Evolutionary conservation across 2,329 filamentous ascomycete genomes (phyloP), one percentile per base, ranked within the genome.

Genomic region (Stachybotrys echinatus): DNA sequence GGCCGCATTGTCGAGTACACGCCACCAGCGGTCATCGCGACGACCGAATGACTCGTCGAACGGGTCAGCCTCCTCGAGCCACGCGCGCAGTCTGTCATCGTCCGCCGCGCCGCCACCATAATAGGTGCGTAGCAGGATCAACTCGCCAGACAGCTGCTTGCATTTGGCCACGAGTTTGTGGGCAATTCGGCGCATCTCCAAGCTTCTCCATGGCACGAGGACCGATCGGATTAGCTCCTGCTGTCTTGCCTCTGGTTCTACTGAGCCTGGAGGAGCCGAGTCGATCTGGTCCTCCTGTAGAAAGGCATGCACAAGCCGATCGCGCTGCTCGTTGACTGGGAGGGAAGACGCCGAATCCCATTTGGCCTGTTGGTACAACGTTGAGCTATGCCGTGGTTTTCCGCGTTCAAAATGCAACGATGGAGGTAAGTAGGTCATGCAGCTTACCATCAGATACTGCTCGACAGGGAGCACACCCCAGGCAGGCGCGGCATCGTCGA

Each of bases 101-200:
- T 51, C 49, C 22, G 27, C 21, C 6, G 17, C 45, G 17, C 46
- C 45, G 17, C 46, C 37, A 20, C 39, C 46, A 45, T 51, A 51
- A 42, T 47, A 44, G 27, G 49, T 51, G 18, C 49, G 49, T 19
- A 51, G 49, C 22, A 51, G 38, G 17, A 51, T 19, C 17, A 48
- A 39, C 19, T 51, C 23, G 2, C 27, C 45, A 22, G 22, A 22
- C 5, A 12, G 40, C 23, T 27, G 21, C n/a, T 39, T 21, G 34
- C 22, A 39, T 23, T 45, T 22, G 19, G 42, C 45, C 12, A 51
- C 39, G 21, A 44, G 40, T 42, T 39, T 18, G 20, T 48, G 34
- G 19, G 49, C 46, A 40, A 45, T 38, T 21, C 22, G 27, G 23
- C 45, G 45, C 27, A 42, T 40, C 48, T 31, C 43, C 37, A n/a